Evolutionary conservation across 2,329 filamentous ascomycete species (phyloP), one percentile per base, ranked within the genome.

Genomic region (Tothia fuscella): DNA sequence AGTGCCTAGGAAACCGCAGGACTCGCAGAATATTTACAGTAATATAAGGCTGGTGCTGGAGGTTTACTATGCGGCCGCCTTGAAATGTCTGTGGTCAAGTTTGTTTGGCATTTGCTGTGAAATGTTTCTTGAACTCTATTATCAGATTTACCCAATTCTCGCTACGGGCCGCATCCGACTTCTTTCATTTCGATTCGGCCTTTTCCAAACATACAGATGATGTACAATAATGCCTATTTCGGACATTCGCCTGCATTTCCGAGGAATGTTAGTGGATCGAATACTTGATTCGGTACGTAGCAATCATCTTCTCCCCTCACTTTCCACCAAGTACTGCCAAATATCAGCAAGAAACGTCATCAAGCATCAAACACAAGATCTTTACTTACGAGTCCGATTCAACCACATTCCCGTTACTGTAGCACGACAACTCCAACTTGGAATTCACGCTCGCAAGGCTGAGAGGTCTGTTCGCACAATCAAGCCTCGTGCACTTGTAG

Each of bases 211-310:
- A n/a, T n/a, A n/a, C n/a, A n/a, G n/a, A n/a, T n/a, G n/a, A n/a
- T n/a, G n/a, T n/a, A n/a, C n/a, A n/a, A n/a, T n/a, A n/a, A n/a
- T n/a, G n/a, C n/a, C n/a, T n/a, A n/a, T n/a, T n/a, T n/a, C n/a
- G n/a, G n/a, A 33, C n/a, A 33, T 33, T 33, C 31, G 14, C 6
- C 31, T 12, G 13, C n/a, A 29, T 33, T 33, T 33, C 31, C 31
- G 17, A 17, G 26, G 26, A 29, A 29, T n/a, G 9, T n/a, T 9
- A 9, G 9, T n/a, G 26, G 26, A 9, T 29, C 26, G n/a, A 29
- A 29, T 9, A 29, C 26, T n/a, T 29, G 26, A n/a, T 29, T 29
- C 9, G 26, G 26, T 9, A 29, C n/a, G n/a, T 9, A 29, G n/a
- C 26, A 29, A 9, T 29, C 26, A n/a, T 29, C 26, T 9, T n/a